Evolutionary conservation across 176 grass and related monocot genomes (phyloP).

Genomic region (Carex pumila): DNA sequence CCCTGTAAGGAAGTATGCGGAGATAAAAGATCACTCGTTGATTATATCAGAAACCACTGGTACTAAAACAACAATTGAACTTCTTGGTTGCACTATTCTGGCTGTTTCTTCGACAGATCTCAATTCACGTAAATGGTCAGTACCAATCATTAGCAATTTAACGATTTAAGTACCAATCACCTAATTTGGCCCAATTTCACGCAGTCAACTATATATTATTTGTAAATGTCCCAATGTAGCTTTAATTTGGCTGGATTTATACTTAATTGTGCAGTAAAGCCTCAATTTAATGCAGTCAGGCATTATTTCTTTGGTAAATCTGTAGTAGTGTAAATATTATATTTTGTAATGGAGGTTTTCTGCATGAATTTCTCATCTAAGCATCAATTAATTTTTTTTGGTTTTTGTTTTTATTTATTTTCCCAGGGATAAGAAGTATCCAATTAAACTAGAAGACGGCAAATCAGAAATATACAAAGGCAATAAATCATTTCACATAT

Average conservation of each 20-base stretch:
- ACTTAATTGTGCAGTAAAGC: neutral
- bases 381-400: constrained; percentile 4
- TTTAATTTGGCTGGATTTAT: neutral
- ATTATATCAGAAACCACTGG: constrained; percentile 55
- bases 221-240: neutral
- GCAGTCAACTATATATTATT: neutral
- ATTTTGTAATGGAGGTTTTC: neutral
- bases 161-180: no score
- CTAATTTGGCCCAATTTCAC: neutral
- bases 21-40: constrained; percentile 51
- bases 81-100: constrained; percentile 47
- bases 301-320: neutral
- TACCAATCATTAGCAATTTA: neutral
- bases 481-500: constrained; percentile 68
- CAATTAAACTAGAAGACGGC: constrained; percentile 81
- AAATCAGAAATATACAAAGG: constrained; percentile 64
- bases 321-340: neutral
- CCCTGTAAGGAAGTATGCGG: constrained; percentile 66
- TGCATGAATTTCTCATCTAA: constrained; percentile 8
- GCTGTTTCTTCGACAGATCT: constrained; percentile 77
- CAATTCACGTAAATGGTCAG: constrained; percentile 86
- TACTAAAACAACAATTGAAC: constrained; percentile 47
- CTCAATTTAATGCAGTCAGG: neutral
- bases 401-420: constrained; percentile 23
- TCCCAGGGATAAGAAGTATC: constrained; percentile 87